Conservation (phyloP, 768 basidiomycete genomes). For the Hemileccinum rubropunctum region DNA sequence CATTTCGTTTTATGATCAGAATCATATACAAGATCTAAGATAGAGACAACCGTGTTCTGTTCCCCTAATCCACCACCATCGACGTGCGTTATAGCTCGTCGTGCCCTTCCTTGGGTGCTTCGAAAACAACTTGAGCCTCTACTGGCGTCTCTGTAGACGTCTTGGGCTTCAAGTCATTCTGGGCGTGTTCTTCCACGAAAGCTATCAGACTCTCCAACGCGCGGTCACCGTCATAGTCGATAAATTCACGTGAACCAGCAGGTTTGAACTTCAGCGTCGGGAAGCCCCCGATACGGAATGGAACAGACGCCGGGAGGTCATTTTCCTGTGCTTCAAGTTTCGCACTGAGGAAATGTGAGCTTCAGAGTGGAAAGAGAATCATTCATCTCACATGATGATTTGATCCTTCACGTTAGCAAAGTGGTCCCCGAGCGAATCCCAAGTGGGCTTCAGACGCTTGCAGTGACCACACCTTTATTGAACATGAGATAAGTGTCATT, state of each 20-base stretch:
- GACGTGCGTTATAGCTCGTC: slow-evolving; percentile 28
- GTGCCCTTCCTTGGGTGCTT: slow-evolving; percentile 23
- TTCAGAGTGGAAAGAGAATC: not conserved
- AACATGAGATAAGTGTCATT: not conserved
- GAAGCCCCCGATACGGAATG: slow-evolving; percentile 87
- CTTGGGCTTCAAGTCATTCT: slow-evolving; percentile 60
- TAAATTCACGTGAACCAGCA: slow-evolving; percentile 81
- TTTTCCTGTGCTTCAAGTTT: slow-evolving; percentile 98
- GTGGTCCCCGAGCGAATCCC: slow-evolving; percentile 88
- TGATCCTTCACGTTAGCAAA: slow-evolving; percentile 73
- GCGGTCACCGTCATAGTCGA: slow-evolving; percentile 93
- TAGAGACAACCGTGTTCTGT: slow-evolving; percentile 19
- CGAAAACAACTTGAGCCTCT: slow-evolving; percentile 25
- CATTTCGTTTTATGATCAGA: slow-evolving; percentile 11
- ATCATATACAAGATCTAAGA: slow-evolving; percentile 18
- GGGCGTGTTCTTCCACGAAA: slow-evolving; percentile 79
- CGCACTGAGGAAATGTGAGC: slow-evolving; percentile 49
- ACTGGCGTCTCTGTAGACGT: slow-evolving; percentile 19
- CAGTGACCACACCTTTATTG: slow-evolving; percentile 83
- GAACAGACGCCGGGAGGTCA: slow-evolving; percentile 84
- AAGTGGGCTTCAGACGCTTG: slow-evolving; percentile 94
- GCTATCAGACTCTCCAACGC: slow-evolving; percentile 81
- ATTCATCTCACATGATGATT: slow-evolving; percentile 63
- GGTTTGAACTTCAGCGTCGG: slow-evolving; percentile 97
- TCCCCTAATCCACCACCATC: slow-evolving; percentile 14